Evolutionary conservation across 176 grass and related monocot genomes (phyloP), one percentile per base, ranked within the genome.

Genomic region (Carex parvula): DNA sequence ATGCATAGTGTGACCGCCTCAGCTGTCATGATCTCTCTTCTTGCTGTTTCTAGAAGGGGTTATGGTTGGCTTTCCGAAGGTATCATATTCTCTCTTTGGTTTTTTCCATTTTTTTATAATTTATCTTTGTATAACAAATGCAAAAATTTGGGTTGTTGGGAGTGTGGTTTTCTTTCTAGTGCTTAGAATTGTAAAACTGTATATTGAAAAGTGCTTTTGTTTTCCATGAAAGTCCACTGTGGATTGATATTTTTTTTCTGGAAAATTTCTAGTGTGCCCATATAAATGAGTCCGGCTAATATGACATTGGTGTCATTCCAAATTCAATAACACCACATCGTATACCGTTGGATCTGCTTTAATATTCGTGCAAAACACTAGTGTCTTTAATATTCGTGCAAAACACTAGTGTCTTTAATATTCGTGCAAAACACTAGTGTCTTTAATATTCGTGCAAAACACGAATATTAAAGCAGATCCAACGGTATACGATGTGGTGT

Each of bases 1-100:
- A 87, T 93, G 95, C 95, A 98, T 81, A 98, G 92, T 78, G 90
- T 92, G 67, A 98, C 92, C 0, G 92, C 95, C 17, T 88, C 92
- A 81, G 95, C 92, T 68, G 84, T 98, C 33, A 98, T 98, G 95
- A 94, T 87, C 42, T 98, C 91, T 70, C 90, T 98, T 18, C 90
- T 98, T 58, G 77, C 84, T 22, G 86, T 88, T 75, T 92, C 91
- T 24, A 70, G 71, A 76, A 91, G 70, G 79, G 79, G 92, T 2
- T 89, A 88, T 77, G 90, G 91, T 18, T 91, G 92, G 95, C 87
- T 94, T 3, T 86, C 89, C 39, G 90, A 94, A 89, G 95, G 95
- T 98, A 87, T 80, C 35, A 61, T 3, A 22, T 83, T 66, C 24
- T 29, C 62, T 66, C 22, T 83, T 48, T 0, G 48, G 0, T 20